Conservation (phyloP, 345 rosid species). For the Sisymbrium altissimum region DNA sequence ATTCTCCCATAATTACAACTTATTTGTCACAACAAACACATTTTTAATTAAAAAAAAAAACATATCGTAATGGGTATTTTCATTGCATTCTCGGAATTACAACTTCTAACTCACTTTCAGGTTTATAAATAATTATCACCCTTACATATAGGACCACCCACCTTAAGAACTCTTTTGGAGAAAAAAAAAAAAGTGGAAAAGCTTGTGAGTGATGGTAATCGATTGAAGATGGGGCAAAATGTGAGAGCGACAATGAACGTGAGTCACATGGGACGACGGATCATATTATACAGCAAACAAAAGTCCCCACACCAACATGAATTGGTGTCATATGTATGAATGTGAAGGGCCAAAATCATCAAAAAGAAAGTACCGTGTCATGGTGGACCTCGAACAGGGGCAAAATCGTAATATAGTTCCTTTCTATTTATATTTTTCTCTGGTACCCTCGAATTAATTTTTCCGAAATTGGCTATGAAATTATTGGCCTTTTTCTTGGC, state of each 20-base stretch:
- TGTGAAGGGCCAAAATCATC: slow-evolving; percentile 27
- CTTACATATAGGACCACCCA: slow-evolving; percentile 12
- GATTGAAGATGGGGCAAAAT: slow-evolving; percentile 28
- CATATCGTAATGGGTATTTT: neutral
- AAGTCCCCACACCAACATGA: slow-evolving; percentile 38
- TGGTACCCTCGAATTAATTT: neutral
- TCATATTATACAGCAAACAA: slow-evolving; percentile 29
- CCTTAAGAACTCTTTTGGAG: slow-evolving; percentile 5
- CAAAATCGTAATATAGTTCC: neutral
- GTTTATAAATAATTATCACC: slow-evolving; percentile 2
- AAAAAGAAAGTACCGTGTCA: slow-evolving; percentile 16
- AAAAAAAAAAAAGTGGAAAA: neutral
- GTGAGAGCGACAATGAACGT: slow-evolving; percentile 40
- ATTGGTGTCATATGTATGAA: slow-evolving; percentile 31
- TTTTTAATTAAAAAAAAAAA: neutral
- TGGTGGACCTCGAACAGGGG: slow-evolving; percentile 24
- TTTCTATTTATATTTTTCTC: slow-evolving; percentile 5
- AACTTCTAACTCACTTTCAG: slow-evolving; percentile 10
- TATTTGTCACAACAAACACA: slow-evolving; percentile 6
- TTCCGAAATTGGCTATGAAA: slow-evolving; percentile 22
- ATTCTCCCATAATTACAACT: neutral
- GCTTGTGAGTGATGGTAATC: slow-evolving; percentile 26
- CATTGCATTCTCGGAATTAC: neutral
- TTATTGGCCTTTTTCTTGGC: slow-evolving; percentile 27
- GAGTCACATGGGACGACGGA: slow-evolving; percentile 35